These are phyloP conservation scores for Boletus patriciae DNA, from an alignment of 768 basidiomycete species.

Conservation along the genomic window DNA sequence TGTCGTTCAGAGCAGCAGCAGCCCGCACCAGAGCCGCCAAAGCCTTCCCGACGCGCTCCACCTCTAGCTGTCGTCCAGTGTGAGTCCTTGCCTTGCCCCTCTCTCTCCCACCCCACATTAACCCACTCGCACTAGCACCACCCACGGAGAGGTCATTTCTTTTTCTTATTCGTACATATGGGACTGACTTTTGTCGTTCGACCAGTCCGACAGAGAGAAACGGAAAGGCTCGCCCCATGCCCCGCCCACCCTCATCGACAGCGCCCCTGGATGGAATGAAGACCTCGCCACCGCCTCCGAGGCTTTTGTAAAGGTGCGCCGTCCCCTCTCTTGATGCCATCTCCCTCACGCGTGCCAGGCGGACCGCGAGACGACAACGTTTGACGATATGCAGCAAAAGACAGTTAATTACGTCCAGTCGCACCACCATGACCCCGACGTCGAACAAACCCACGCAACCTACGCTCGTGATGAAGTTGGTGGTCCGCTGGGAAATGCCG, in stretches of 20 bases:
- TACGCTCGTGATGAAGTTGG: slow-evolving; percentile 30
- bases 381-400: slow-evolving; percentile 22
- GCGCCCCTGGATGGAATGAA: slow-evolving; percentile 75
- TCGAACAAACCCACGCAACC: slow-evolving; percentile 23
- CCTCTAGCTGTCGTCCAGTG: not conserved
- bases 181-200: not conserved
- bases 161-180: not conserved
- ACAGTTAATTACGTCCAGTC: slow-evolving; percentile 21
- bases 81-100: not conserved
- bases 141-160: slow-evolving; percentile 51
- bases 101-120: slow-evolving; percentile 3
- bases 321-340: fast-evolving
- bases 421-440: slow-evolving; percentile 17
- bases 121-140: slow-evolving; percentile 37
- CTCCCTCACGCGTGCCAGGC: slow-evolving; percentile 18
- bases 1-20: slow-evolving; percentile 11
- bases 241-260: slow-evolving; percentile 44
- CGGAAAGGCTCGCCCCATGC: slow-evolving; percentile 44
- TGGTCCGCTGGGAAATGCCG: slow-evolving; percentile 28
- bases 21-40: not conserved
- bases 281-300: slow-evolving; percentile 62
- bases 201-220: slow-evolving; percentile 57
- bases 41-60: not conserved
- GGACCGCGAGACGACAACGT: slow-evolving; percentile 17
- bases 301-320: slow-evolving; percentile 58